Evolutionary conservation across 2,329 filamentous ascomycete species (phyloP), one percentile per base, ranked within the genome.

Genomic region (Hypoxylon sp.): DNA sequence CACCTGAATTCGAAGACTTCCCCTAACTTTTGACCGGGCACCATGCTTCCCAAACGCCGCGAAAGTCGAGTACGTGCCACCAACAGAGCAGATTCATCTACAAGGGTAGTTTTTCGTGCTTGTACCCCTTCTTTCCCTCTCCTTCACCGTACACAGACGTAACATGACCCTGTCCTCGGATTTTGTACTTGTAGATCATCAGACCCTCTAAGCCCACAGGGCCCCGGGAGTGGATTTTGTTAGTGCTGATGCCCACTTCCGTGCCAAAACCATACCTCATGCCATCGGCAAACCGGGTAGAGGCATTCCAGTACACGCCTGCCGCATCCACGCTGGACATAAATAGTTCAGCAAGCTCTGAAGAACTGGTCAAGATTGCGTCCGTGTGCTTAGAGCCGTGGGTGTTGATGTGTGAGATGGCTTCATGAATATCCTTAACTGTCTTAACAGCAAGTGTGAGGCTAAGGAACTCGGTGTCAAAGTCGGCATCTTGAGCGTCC

Each of bases 211-310:
- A 82, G 1, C 96, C 96, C 5, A 99, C 96, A 0, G 96, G 96
- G 0, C 96, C 96, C 53, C 96, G 85, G 1, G 93, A 92, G 78
- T 99, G 96, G 69, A 99, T 97, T 84, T 98, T 99, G 84, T 97
- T 99, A 52, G 96, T 99, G 81, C 92, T 96, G 80, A 99, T 98
- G 58, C 96, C 96, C 23, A 99, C 96, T 81, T 99, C 96, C 0
- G 96, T 98, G 50, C 96, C 96, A 80, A 99, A 99, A 6, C 96
- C 96, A 78, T 96, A 98, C 43, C 96, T 87, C 91, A 97, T 97
- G 6, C 96, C 96, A 78, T 99, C 96, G 5, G 94, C 94, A 81
- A 99, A 95, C 53, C 96, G 88, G 7, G 93, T 97, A 23, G 93
- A 96, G 6, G 94, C 92, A 78, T 99, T 99, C 94, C 95, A 97